Evolutionary conservation across 305 asterid species (phyloP).

Genomic region (Fraxinus albicans): DNA sequence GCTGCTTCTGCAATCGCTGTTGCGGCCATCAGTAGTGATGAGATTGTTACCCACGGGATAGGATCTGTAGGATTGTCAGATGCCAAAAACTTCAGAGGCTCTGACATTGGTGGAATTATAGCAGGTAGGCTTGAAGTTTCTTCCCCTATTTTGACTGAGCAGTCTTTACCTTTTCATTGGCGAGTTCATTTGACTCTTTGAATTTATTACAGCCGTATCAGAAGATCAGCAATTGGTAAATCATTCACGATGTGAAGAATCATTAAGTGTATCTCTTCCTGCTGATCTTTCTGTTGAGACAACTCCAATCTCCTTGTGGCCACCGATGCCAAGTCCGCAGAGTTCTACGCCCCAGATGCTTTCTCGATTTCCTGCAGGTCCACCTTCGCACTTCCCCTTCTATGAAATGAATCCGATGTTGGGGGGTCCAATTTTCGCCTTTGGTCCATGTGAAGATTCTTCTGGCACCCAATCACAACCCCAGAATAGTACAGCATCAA

Average conservation of each 20-base stretch:
- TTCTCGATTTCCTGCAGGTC: conserved; percentile 85
- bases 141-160: conserved; percentile 5
- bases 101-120: conserved; percentile 44
- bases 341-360: conserved; percentile 70
- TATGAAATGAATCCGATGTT: conserved; percentile 87
- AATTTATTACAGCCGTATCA: conserved; percentile 37
- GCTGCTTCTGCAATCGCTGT: conserved; percentile 97
- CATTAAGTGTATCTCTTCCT: conserved; percentile 85
- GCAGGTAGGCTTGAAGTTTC: conserved; percentile 39
- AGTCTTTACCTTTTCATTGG: conserved; percentile 11
- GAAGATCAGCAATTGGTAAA: conserved; percentile 55
- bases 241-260: conserved; percentile 73
- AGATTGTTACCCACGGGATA: conserved; percentile 53
- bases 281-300: conserved; percentile 97
- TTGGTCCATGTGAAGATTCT: conserved; percentile 74
- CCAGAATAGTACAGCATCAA: conserved; percentile 52
- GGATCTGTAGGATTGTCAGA: conserved; percentile 47
- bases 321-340: conserved; percentile 80
- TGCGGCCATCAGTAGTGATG: conserved; percentile 84
- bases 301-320: conserved; percentile 91
- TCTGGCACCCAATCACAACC: conserved; percentile 65
- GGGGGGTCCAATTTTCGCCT: conserved; percentile 86
- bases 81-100: conserved; percentile 44
- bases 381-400: conserved; percentile 84
- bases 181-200: conserved; percentile 10